Evolutionary conservation across 306 rosid genomes (phyloP).

Genomic region (Citrullus amarus): DNA sequence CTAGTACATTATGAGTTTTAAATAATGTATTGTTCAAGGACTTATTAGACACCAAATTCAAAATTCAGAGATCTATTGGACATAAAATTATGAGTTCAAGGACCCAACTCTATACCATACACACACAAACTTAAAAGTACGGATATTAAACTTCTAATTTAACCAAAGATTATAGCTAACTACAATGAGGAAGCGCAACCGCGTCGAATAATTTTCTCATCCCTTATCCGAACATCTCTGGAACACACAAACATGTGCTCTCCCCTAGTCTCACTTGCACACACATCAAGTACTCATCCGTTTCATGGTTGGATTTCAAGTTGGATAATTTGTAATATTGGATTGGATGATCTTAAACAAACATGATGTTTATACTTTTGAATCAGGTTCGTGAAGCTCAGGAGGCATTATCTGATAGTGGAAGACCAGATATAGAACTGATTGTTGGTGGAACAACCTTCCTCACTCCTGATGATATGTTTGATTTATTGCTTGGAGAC

Average conservation of each 20-base stretch:
- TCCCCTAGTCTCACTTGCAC: neutral
- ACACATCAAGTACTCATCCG: neutral
- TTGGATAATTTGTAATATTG: neutral
- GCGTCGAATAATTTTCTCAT: neutral
- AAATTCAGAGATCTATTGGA: too few species aligned
- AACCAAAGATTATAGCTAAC: too few species aligned
- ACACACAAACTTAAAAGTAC: too few species aligned
- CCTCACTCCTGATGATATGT: conserved; percentile 67
- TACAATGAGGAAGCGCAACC: neutral
- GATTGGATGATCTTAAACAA: neutral
- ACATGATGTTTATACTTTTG: conserved; percentile 6
- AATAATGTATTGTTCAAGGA: too few species aligned
- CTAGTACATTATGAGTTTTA: too few species aligned
- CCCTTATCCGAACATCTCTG: neutral
- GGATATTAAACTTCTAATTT: too few species aligned
- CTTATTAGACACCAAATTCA: neutral
- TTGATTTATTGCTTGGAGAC: conserved; percentile 52
- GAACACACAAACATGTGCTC: neutral
- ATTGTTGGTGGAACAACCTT: conserved; percentile 83
- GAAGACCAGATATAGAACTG: conserved; percentile 84
- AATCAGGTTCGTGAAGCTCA: conserved; percentile 73
- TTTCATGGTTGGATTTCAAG: neutral
- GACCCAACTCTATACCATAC: too few species aligned
- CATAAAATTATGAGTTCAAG: too few species aligned
- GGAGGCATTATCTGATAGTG: conserved; percentile 68